Conservation (phyloP, 192 early-diverging fungal species). For the Rhizophlyctis rosea region DNA sequence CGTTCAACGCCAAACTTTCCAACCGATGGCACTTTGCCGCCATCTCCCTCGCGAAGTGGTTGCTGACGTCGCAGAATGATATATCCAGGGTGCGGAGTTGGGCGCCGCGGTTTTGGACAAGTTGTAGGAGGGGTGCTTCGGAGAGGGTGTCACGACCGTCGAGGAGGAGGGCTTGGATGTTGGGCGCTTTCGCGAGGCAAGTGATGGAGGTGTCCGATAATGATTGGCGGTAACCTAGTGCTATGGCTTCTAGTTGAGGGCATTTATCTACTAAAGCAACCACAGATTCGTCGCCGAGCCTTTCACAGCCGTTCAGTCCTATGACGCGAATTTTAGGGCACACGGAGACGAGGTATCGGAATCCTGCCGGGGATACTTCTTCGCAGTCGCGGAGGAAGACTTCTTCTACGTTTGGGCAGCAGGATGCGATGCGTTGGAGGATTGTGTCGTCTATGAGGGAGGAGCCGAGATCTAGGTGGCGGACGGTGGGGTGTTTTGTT, state of each 20-base stretch:
- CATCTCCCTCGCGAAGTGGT: background rate
- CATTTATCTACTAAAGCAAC: background rate
- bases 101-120: background rate
- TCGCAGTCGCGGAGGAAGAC: slow-evolving; percentile 4
- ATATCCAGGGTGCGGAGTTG: slow-evolving; percentile 1
- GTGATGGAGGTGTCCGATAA: background rate
- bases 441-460: background rate
- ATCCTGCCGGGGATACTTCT: background rate
- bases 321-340: slow-evolving; percentile 9
- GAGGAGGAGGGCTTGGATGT: slow-evolving; percentile 3
- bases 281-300: slow-evolving; percentile 3
- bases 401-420: slow-evolving; percentile 4
- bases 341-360: background rate
- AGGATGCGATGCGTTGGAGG: background rate
- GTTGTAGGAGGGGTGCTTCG: background rate
- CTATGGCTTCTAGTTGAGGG: slow-evolving; percentile 15
- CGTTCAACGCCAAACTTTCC: slow-evolving; percentile 2
- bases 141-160: slow-evolving; percentile 2
- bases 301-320: slow-evolving; percentile 12
- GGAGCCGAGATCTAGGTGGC: background rate
- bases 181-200: background rate
- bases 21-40: background rate
- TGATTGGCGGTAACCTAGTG: slow-evolving; percentile 7
- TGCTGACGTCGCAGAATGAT: slow-evolving; percentile 4
- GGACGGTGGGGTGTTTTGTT: background rate